Evolutionary conservation across 2,329 filamentous ascomycete species (phyloP), one percentile per base, ranked within the genome.

Genomic region (Pestalotiopsis fici): DNA sequence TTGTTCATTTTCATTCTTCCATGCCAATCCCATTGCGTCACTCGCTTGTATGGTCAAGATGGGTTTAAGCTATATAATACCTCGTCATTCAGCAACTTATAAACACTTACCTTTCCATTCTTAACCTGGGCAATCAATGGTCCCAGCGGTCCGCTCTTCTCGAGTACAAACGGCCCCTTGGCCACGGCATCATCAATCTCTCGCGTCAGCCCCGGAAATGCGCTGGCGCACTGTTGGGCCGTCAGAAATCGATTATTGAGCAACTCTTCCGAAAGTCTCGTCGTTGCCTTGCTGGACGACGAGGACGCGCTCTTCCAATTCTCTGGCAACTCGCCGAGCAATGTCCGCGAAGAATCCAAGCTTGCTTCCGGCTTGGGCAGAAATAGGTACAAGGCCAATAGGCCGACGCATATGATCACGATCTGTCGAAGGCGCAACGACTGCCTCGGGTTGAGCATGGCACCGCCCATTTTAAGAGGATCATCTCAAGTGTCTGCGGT

Each of bases 151-250:
- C 80, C 76, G 37, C 74, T 72, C 35, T 71, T 75, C 65, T 75
- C 60, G 15, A 86, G 75, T 3, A 72, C 72, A 71, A 86, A 86
- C 3, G 80, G 77, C 0, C 84, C 84, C 65, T 81, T 73, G 25
- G 80, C 76, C 1, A 85, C 81, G 7, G 78, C 79, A 61, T 81
- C 73, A 47, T 85, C 82, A 67, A 87, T 80, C 66, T 86, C 81
- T 50, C 78, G 78, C 0, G 79, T 83, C 21, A 87, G 75, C 2
- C 80, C 81, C 1, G 85, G 85, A 69, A 87, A 87, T 1, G 74
- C 71, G 50, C 72, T 71, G 7, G 72, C 69, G 73, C 85, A 87
- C 71, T 86, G 78, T 25, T 78, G 70, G 28, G 80, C 76, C 13
- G 77, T 81, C 59, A 87, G 77, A 57, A 76, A 79, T 23, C 81